Base-by-base conservation (phyloP, 2,329 filamentous ascomycete species). In the Epichloe coenophiala region DNA sequence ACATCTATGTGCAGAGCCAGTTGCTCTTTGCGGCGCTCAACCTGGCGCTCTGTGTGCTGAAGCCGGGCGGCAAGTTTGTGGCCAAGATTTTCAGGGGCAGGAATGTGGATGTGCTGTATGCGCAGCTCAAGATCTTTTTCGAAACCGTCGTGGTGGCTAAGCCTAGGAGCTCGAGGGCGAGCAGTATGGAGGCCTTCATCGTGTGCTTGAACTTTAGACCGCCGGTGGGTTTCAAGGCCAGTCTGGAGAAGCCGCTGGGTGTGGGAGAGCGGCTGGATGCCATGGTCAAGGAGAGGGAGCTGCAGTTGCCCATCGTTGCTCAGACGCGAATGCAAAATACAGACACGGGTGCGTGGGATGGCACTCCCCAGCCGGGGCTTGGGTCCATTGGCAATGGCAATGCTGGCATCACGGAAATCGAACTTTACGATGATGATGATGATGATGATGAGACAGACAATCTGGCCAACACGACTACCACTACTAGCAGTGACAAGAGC, bases 1-100 rank as follows among this genome's bases (percentile, higher is more conserved):
- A 98, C 68, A 97, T 97, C 58, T 98, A 98, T 68, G 87, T 98
- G 17, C 93, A 98, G 69, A 90, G 87, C 8, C 93, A 97, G 68
- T 77, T 98, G 8, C 83, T 98, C 47, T 96, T 94, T 67, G 88
- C 91, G 0, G 93, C 93, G 0, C 78, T 98, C 19, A 95, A 96
- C 65, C 80, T 98, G 3, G 89, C 93, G 0, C 80, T 96, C 12
- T 95, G 91, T 63, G 89, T 98, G 12, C 78, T 98, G 21, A 86
- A 86, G 53, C 90, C 90, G 0, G 93, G 93, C 42, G 93, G 93
- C 55, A 95, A 88, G 62, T 98, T 98, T 60, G 91, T 98, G 7
- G 93, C 93, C 53, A 98, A 98, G 73, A 96, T 98, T 54, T 98
- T 98, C 71, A 75, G 93, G 15, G 90, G 88, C 15, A 84, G 89